These are phyloP conservation scores for Verticillium tricorpus DNA, from an alignment of 2,329 filamentous ascomycete species.

Conservation along the genomic window DNA sequence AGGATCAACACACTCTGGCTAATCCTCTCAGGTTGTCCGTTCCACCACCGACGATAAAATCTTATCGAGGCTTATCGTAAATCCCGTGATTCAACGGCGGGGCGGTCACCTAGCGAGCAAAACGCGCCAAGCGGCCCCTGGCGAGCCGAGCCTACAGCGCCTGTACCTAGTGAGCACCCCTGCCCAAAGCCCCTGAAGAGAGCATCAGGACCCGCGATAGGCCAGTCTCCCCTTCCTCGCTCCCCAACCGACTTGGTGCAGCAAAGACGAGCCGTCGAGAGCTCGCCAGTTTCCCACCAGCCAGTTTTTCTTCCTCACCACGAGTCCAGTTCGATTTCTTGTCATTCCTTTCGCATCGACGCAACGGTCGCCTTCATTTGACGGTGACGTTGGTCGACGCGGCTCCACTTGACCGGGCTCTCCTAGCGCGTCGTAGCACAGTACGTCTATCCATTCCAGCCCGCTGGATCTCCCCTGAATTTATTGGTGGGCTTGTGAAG, in stretches of 20 bases:
- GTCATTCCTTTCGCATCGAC: not conserved
- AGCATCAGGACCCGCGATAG: not conserved
- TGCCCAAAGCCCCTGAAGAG: not conserved
- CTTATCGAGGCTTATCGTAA: not conserved
- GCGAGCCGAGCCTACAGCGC: not conserved
- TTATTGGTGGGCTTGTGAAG: slow-evolving; percentile 1
- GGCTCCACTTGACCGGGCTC: not conserved
- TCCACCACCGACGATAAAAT: too few relatives aligned
- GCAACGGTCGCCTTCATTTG: not conserved
- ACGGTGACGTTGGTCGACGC: not conserved
- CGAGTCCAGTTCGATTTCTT: not conserved
- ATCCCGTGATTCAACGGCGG: not conserved
- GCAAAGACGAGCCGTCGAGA: not conserved
- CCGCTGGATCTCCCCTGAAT: not conserved
- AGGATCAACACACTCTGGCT: too few relatives aligned
- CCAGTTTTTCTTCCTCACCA: not conserved
- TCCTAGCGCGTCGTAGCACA: not conserved
- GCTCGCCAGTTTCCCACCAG: not conserved
- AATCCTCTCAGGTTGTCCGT: too few relatives aligned
- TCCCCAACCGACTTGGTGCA: not conserved
- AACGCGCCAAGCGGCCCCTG: not conserved
- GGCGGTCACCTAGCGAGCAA: not conserved
- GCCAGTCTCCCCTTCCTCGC: not conserved
- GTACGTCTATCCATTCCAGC: not conserved
- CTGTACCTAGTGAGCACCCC: not conserved